Conservation (phyloP, 805 yeast genomes). For the Myxozyma neotropica region DNA sequence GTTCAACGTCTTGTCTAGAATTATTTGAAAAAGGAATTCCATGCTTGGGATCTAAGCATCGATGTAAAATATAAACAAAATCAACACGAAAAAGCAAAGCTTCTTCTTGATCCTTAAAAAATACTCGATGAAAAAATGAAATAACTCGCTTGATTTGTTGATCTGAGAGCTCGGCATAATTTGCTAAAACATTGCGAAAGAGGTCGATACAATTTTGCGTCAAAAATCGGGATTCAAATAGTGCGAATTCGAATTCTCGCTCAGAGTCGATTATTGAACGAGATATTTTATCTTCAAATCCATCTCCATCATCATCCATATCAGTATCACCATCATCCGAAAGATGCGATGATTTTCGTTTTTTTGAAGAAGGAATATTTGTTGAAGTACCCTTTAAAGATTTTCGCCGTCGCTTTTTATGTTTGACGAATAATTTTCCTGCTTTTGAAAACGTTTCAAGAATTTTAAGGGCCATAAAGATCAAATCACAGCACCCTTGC, state of each 20-base stretch:
- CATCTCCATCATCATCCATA: slow-evolving; percentile 44
- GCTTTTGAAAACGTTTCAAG: slow-evolving; percentile 67
- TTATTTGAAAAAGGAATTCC: slow-evolving; percentile 51
- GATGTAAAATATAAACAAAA: slow-evolving; percentile 61
- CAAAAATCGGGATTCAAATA: slow-evolving; percentile 51
- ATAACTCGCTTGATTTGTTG: slow-evolving; percentile 64
- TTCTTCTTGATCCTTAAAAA: slow-evolving; percentile 63
- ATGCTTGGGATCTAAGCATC: slow-evolving; percentile 51
- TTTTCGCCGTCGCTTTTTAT: slow-evolving; percentile 41
- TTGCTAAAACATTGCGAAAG: slow-evolving; percentile 61
- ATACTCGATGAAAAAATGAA: slow-evolving; percentile 69
- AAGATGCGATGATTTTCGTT: background rate
- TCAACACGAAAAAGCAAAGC: slow-evolving; percentile 68
- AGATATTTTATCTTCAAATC: slow-evolving; percentile 25
- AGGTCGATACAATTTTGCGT: slow-evolving; percentile 65
- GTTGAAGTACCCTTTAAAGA: background rate
- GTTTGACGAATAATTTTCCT: slow-evolving; percentile 54
- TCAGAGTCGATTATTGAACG: slow-evolving; percentile 43
- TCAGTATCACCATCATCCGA: slow-evolving; percentile 36
- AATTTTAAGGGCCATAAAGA: slow-evolving; percentile 64
- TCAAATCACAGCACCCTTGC: slow-evolving; percentile 61
- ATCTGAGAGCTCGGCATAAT: slow-evolving; percentile 63
- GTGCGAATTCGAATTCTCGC: slow-evolving; percentile 51
- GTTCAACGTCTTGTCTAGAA: slow-evolving; percentile 62
- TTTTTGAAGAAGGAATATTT: background rate